Evolutionary conservation across 441 rosid species (phyloP).

Genomic region (Macaranga tanarius): DNA sequence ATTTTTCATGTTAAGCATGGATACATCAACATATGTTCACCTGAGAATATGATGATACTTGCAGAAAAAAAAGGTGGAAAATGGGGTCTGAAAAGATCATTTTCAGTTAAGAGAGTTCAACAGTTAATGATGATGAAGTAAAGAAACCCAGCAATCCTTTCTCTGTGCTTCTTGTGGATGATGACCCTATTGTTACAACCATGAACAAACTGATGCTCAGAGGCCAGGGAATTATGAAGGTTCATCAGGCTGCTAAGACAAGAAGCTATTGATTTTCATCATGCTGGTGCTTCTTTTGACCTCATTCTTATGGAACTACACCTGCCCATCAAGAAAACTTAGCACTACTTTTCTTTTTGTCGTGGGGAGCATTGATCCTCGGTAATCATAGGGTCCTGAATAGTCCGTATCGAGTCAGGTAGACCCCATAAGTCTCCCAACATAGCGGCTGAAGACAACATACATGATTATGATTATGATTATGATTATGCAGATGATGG

Average conservation of each 20-base stretch:
- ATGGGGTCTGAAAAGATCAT: not conserved
- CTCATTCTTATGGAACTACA: conserved; percentile 67
- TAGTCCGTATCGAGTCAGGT: too few relatives aligned
- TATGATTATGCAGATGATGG: not conserved
- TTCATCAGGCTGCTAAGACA: conserved; percentile 41
- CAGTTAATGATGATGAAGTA: not conserved
- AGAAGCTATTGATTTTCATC: conserved; percentile 52
- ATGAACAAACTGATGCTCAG: conserved; percentile 36
- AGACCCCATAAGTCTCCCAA: not conserved
- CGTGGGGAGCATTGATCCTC: too few relatives aligned
- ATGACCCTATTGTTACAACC: conserved; percentile 29
- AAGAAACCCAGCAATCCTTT: not conserved
- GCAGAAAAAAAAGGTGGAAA: too few relatives aligned
- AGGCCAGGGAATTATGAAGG: conserved; percentile 21
- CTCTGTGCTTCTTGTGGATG: conserved; percentile 60
- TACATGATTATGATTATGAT: not conserved
- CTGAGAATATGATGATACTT: too few relatives aligned
- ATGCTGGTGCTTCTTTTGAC: conserved; percentile 36
- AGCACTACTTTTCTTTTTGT: too few relatives aligned
- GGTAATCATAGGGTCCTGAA: too few relatives aligned
- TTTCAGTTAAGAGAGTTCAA: conserved; percentile 3
- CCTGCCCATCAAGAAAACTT: conserved; percentile 49
- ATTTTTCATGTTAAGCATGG: too few relatives aligned
- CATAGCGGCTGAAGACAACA: not conserved
- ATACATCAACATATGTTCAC: too few relatives aligned